These are phyloP conservation scores for Haplosporangium gracile DNA, from an alignment of 192 early-diverging fungal genomes.

Conservation along the genomic window DNA sequence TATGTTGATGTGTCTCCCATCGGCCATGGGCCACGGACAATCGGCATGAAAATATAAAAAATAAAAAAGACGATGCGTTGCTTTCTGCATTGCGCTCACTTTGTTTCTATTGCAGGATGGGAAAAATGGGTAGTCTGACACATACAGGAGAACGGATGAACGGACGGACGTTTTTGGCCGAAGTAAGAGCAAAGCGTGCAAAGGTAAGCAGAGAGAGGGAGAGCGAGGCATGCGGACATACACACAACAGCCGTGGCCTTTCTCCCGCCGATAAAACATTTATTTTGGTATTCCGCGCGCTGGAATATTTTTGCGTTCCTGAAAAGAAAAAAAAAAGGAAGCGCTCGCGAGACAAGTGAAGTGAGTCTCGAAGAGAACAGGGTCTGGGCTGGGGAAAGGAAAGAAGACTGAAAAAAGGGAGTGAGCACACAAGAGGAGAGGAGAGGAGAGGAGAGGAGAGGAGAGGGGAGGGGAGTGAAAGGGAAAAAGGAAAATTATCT, in stretches of 20 bases:
- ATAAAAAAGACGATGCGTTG: not conserved
- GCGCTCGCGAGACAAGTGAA: not conserved
- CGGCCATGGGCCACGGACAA: not conserved
- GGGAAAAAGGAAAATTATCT: not conserved
- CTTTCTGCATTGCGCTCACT: not conserved
- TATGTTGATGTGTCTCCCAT: not conserved
- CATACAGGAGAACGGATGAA: not conserved
- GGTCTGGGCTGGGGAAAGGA: slow-evolving; percentile 1
- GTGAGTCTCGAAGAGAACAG: no score
- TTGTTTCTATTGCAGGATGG: not conserved
- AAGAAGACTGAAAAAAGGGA: not conserved
- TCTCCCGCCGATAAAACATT: not conserved
- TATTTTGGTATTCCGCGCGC: not conserved
- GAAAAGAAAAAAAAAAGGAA: not conserved
- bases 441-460: no score
- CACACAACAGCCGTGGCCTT: not conserved
- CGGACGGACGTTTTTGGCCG: slow-evolving; percentile 3
- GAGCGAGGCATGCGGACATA: not conserved
- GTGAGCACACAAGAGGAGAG: no score
- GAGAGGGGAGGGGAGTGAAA: not conserved
- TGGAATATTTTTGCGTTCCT: not conserved
- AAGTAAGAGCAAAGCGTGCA: no score
- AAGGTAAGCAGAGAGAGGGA: not conserved
- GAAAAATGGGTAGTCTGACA: not conserved
- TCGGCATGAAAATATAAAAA: not conserved